Percentiles rank a stretch among this genome's conserved stretches.
These are phyloP conservation scores for Hypoxylon sp. DNA, from an alignment of 2,329 filamentous ascomycete genomes.

Conservation along the genomic window DNA sequence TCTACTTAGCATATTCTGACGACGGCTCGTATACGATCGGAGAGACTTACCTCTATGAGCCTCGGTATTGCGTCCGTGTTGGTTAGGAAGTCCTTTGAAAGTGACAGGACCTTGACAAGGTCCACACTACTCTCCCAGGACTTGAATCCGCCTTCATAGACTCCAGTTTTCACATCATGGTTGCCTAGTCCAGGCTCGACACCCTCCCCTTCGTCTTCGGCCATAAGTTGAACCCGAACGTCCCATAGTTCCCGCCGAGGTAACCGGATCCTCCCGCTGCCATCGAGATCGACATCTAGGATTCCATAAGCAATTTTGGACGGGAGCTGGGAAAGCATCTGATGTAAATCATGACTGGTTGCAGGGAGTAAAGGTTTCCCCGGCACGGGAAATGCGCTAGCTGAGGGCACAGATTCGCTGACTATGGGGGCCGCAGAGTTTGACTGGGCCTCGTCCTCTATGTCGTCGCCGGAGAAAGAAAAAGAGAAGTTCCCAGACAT, in stretches of 20 bases:
- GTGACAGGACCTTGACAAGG: constrained; percentile 75
- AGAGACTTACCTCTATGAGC: constrained; percentile 65
- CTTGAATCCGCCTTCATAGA: constrained; percentile 91
- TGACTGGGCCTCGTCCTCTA: constrained; percentile 63
- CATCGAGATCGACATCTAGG: constrained; percentile 71
- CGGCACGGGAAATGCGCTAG: constrained; percentile 70
- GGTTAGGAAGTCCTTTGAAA: constrained; percentile 54
- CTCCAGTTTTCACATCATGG: constrained; percentile 82
- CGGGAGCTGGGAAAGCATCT: constrained; percentile 71
- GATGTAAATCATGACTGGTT: constrained; percentile 62
- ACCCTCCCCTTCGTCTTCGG: constrained; percentile 67
- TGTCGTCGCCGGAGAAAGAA: constrained; percentile 73
- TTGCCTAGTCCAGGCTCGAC: constrained; percentile 66
- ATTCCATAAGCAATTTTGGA: constrained; percentile 79
- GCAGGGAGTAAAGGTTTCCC: constrained; percentile 71
- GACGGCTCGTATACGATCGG: neutral
- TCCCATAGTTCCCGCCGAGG: constrained; percentile 86
- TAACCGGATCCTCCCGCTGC: constrained; percentile 65
- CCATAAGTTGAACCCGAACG: constrained; percentile 84
- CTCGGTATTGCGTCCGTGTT: constrained; percentile 55
- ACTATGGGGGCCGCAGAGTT: constrained; percentile 43
- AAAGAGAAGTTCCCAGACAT: constrained; percentile 67
- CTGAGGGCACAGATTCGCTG: constrained; percentile 44
- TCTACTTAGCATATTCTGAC: constrained; percentile 45
- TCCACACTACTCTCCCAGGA: constrained; percentile 90